Evolutionary conservation across 768 basidiomycete species (phyloP).

Genomic region (Russula sp.): DNA sequence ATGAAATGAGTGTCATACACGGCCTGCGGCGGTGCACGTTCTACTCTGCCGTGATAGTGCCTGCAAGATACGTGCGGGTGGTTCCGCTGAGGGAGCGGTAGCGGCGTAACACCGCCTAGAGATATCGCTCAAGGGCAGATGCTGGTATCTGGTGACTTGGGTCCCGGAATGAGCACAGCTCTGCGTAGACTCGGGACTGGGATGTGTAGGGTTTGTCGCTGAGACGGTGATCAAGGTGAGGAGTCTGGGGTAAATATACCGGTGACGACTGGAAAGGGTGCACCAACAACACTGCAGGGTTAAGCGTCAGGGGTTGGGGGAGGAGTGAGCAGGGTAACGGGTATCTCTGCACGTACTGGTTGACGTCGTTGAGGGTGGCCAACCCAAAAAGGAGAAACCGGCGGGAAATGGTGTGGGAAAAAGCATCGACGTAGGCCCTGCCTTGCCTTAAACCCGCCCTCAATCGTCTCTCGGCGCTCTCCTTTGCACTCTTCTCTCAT

Average conservation of each 20-base stretch:
- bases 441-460: constrained; percentile 27
- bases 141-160: not conserved
- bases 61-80: not conserved
- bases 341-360: not conserved
- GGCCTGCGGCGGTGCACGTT: not conserved
- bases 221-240: not conserved
- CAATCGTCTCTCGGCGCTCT: constrained; percentile 25
- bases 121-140: not conserved
- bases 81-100: not conserved
- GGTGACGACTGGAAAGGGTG: too few relatives aligned
- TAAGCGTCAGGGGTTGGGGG: too few relatives aligned
- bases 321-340: not conserved
- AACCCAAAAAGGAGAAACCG: constrained; percentile 24
- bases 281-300: not conserved
- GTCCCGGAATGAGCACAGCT: not conserved
- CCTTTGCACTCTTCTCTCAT: constrained; percentile 25
- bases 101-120: too few relatives aligned
- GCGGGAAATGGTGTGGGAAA: constrained; percentile 12
- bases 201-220: not conserved
- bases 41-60: too few relatives aligned
- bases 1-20: not conserved
- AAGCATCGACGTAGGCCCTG: constrained; percentile 1
- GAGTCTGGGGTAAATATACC: too few relatives aligned
- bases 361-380: not conserved
- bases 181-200: too few relatives aligned